Evolutionary conservation across 2,329 filamentous ascomycete genomes (phyloP).

Genomic region (Aspergillus tanneri): DNA sequence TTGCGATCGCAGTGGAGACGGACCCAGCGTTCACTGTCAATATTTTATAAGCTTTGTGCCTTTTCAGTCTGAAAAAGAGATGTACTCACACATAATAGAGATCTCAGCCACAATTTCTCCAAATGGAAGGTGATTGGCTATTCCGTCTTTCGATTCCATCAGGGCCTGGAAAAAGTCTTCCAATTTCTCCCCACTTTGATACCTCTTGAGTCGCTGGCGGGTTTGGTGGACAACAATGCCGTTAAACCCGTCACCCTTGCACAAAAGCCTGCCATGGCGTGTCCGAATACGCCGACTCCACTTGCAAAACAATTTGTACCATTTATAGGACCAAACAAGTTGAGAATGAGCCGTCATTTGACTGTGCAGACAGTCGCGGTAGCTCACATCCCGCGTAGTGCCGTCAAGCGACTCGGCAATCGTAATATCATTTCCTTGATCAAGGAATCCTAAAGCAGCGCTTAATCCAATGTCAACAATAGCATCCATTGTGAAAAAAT

Average conservation of each 20-base stretch:
- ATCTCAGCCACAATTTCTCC: constrained; percentile 60
- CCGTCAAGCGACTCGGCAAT: constrained; percentile 49
- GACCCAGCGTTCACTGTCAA: constrained; percentile 54
- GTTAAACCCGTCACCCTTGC: constrained; percentile 49
- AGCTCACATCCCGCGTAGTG: constrained; percentile 46
- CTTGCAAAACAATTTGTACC: too few relatives aligned
- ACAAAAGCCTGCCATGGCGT: constrained; percentile 43
- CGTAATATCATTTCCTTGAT: constrained; percentile 49
- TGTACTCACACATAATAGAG: constrained; percentile 35
- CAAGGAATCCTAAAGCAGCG: constrained; percentile 54
- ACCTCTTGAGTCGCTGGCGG: constrained; percentile 30
- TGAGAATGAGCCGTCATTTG: too few relatives aligned
- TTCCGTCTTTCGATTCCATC: constrained; percentile 53
- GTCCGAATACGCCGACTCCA: too few relatives aligned
- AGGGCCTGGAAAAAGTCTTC: constrained; percentile 60
- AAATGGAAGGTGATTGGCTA: constrained; percentile 52
- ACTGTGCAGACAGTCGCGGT: constrained; percentile 55
- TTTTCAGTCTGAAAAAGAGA: too few relatives aligned
- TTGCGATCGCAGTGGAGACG: constrained; percentile 54
- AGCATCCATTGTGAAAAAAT: constrained; percentile 58
- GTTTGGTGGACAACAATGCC: too few relatives aligned
- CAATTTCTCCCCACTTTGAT: constrained; percentile 53
- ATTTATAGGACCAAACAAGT: too few relatives aligned
- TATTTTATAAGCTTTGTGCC: too few relatives aligned
- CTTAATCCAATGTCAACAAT: constrained; percentile 58